Evolutionary conservation across 2,329 filamentous ascomycete species (phyloP).

Genomic region (Septoria linicola): DNA sequence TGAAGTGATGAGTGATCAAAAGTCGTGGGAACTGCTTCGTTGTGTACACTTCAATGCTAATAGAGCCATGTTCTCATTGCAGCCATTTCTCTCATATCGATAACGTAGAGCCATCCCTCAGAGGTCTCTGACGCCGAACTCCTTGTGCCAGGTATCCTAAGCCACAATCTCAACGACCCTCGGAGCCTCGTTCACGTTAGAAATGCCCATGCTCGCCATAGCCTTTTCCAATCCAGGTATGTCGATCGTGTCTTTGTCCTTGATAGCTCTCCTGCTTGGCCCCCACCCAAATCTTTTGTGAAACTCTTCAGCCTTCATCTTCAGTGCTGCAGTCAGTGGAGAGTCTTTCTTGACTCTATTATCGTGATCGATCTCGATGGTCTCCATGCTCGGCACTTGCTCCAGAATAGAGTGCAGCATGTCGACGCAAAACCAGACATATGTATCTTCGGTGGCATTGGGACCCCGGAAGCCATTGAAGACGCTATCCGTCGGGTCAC

Average conservation of each 20-base stretch:
- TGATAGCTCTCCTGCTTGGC: slow-evolving; percentile 61
- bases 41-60: too few species aligned
- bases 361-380: slow-evolving; percentile 69
- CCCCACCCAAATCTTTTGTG: slow-evolving; percentile 65
- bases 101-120: background rate
- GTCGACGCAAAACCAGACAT: slow-evolving; percentile 63
- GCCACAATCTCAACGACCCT: slow-evolving; percentile 19
- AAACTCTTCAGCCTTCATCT: slow-evolving; percentile 52
- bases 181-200: slow-evolving; percentile 16
- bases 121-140: background rate
- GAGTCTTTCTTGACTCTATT: slow-evolving; percentile 63
- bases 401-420: slow-evolving; percentile 59
- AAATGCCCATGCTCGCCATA: slow-evolving; percentile 21
- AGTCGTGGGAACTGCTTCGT: too few species aligned
- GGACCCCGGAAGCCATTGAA: slow-evolving; percentile 64
- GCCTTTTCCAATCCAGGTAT: slow-evolving; percentile 19
- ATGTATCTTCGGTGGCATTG: slow-evolving; percentile 61
- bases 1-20: background rate
- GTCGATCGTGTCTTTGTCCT: slow-evolving; percentile 26
- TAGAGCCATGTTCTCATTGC: too few species aligned
- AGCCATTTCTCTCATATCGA: background rate
- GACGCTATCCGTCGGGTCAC: slow-evolving; percentile 63
- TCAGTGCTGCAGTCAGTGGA: slow-evolving; percentile 62
- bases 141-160: slow-evolving; percentile 8
- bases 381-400: slow-evolving; percentile 56